Evolutionary conservation across 2,329 filamentous ascomycete species (phyloP).

Genomic region (Graphilbum ipis-grandicollis): DNA sequence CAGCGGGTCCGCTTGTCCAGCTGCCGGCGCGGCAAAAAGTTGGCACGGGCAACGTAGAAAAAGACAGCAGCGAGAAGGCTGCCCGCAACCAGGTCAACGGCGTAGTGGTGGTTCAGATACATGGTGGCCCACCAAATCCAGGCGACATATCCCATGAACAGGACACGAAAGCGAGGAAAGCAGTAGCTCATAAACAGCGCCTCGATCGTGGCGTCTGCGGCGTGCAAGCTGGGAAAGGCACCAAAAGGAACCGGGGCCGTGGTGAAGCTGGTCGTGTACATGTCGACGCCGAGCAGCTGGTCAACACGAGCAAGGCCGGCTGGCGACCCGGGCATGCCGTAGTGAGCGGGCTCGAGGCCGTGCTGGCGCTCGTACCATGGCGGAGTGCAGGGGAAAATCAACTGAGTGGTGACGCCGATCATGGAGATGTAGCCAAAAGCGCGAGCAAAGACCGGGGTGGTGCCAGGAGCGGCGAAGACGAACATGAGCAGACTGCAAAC

Average conservation of each 20-base stretch:
- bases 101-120: constrained; percentile 96
- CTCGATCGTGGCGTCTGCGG: constrained; percentile 74
- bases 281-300: constrained; percentile 71
- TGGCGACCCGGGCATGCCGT: constrained; percentile 77
- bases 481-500: constrained; percentile 69
- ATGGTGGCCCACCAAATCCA: constrained; percentile 99
- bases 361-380: constrained; percentile 96
- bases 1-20: constrained; percentile 74
- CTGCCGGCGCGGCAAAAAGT: constrained; percentile 70
- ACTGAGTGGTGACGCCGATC: constrained; percentile 70
- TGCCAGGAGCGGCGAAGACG: constrained; percentile 74
- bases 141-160: constrained; percentile 69
- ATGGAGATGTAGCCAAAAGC: constrained; percentile 90
- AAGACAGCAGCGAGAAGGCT: constrained; percentile 60
- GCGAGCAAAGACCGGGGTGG: constrained; percentile 66
- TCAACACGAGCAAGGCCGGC: constrained; percentile 82
- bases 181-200: constrained; percentile 85
- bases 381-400: constrained; percentile 82
- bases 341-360: constrained; percentile 78
- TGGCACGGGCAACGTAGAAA: constrained; percentile 67
- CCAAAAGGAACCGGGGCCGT: constrained; percentile 86
- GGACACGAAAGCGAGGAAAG: constrained; percentile 65
- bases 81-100: constrained; percentile 76
- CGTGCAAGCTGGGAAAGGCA: constrained; percentile 85
- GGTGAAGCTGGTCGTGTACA: constrained; percentile 86